Percentiles rank a stretch among this genome's conserved stretches.
These are phyloP conservation scores for Artemisia annua DNA, from an alignment of 129 eudicot genomes.

Conservation along the genomic window DNA sequence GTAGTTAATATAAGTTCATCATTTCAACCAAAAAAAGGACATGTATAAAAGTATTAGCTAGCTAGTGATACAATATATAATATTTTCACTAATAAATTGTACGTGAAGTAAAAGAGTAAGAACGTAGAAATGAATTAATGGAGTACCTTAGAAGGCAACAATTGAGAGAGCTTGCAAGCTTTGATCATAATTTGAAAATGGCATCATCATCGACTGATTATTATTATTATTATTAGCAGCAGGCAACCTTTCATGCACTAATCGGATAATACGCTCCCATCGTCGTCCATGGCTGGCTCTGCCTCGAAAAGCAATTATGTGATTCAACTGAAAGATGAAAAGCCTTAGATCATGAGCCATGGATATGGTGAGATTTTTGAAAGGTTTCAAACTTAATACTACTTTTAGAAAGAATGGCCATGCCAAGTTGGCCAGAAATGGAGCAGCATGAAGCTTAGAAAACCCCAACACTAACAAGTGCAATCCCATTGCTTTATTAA, in stretches of 20 bases:
- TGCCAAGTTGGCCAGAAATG: slow-evolving; percentile 16
- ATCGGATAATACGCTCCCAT: slow-evolving; percentile 18
- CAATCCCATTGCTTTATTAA: slow-evolving; percentile 19
- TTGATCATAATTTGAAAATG: slow-evolving; percentile 24
- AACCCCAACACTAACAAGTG: slow-evolving; percentile 15
- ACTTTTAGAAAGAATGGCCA: slow-evolving; percentile 29
- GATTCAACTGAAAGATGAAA: slow-evolving; percentile 23
- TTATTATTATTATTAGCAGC: not conserved
- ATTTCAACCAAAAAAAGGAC: too few relatives aligned
- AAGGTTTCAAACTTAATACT: slow-evolving; percentile 20
- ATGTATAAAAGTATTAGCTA: too few relatives aligned
- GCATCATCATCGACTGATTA: not conserved
- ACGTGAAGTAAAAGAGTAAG: too few relatives aligned
- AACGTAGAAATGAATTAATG: too few relatives aligned
- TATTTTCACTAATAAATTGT: too few relatives aligned
- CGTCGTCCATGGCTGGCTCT: not conserved
- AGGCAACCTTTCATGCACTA: slow-evolving; percentile 19
- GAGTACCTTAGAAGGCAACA: slow-evolving; percentile 27
- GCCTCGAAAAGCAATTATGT: slow-evolving; percentile 3
- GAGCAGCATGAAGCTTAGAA: slow-evolving; percentile 27
- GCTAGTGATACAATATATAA: too few relatives aligned
- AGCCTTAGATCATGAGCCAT: slow-evolving; percentile 25
- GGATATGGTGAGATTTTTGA: slow-evolving; percentile 12
- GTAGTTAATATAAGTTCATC: too few relatives aligned
- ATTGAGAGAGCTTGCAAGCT: slow-evolving; percentile 37